Evolutionary conservation across 164 flowering plant species (phyloP), one percentile per base, ranked within the genome.

Genomic region (Umbilicus rupestris): DNA sequence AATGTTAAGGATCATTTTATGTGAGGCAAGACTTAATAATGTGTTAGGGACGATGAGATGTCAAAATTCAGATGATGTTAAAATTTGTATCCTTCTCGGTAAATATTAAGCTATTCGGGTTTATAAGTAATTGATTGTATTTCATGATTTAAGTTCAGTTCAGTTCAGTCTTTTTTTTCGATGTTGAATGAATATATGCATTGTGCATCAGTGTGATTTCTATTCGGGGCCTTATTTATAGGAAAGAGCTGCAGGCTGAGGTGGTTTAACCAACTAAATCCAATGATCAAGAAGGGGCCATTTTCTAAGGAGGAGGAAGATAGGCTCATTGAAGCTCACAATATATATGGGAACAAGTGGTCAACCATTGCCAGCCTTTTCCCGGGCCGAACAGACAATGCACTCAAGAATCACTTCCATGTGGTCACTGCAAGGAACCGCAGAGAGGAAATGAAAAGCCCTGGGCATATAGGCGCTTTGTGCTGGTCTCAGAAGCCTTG

Each of bases 221-320:
- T 63, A 29, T 62, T 16, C 24, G 16, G 2, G 20, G 9, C 4
- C 41, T 35, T 62, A 6, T 7, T 16, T 71, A 60, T 39, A 74
- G 81, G 78, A 46, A 78, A 78, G 63, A 73, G 78, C 39, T 78
- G 81, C 69, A 78, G 81, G 67, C 39, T 78, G 71, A 75, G 81
- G 68, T 78, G 81, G 81, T 78, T 68, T 65, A 78, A 78, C 72
- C 81, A 78, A 69, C 78, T 78, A 5, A 74, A 78, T 60, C 81
- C 81, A 0, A 73, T 58, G 52, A 75, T 78, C 49, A 78, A 71
- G 62, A 73, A 66, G 28, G 69, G 39, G 37, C 78, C 78, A 46
- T 78, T 75, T n/a, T 71, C 68, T 16, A 76, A 78, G 39, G 76
- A 75, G 49, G 78, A 78, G 52, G 78, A 75, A 60, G 77, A 73